Percentiles rank a stretch among this genome's conserved stretches.
Evolutionary conservation across 768 basidiomycete species (phyloP).

Genomic region (Mrakia frigida): DNA sequence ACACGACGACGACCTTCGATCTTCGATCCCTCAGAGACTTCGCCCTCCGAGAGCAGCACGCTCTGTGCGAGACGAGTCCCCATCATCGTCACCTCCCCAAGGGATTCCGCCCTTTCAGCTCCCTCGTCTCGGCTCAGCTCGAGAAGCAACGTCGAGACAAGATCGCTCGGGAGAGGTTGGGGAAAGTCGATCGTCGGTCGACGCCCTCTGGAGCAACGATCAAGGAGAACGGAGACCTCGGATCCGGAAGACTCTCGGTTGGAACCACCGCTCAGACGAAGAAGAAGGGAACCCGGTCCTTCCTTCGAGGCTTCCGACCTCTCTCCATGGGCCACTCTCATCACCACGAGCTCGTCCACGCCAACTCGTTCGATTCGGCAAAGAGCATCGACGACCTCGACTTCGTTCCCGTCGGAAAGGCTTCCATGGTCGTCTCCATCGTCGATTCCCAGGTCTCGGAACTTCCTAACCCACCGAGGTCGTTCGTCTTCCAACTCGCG

Average conservation of each 20-base stretch:
- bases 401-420: constrained; percentile 66
- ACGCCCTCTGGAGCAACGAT: background rate
- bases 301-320: constrained; percentile 21
- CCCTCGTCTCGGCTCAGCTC: constrained; percentile 59
- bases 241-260: background rate
- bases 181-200: constrained; percentile 51
- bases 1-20: constrained; percentile 49
- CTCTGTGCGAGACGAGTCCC: background rate
- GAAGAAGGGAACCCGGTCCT: constrained; percentile 7
- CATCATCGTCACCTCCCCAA: constrained; percentile 1
- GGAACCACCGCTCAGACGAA: background rate
- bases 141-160: constrained; percentile 79
- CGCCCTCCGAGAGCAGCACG: background rate
- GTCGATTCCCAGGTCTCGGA: constrained; percentile 65
- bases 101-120: constrained; percentile 51
- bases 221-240: background rate
- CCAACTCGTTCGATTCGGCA: constrained; percentile 10
- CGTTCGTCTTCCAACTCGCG: constrained; percentile 74
- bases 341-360: background rate
- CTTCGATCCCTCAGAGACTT: background rate
- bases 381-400: constrained; percentile 57
- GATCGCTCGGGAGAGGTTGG: constrained; percentile 60
- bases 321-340: constrained; percentile 5
- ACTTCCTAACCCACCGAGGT: constrained; percentile 72
- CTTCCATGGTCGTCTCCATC: constrained; percentile 66